Conservation (phyloP, 2,329 filamentous ascomycete species). For the Pezicula radicicola region DNA sequence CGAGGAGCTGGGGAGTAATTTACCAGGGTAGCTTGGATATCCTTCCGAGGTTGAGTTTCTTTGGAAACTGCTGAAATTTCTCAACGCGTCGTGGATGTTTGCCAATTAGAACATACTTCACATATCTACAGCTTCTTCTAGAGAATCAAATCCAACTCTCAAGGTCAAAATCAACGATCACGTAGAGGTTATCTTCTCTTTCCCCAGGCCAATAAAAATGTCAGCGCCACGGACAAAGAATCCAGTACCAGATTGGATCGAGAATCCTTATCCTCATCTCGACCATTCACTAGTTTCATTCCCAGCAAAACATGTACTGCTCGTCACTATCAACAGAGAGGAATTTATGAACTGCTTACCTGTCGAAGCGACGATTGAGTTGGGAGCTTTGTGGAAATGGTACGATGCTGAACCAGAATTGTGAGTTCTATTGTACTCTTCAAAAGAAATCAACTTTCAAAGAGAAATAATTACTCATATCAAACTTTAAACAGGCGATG, state of each 20-base stretch:
- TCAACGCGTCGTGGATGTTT: too few species aligned
- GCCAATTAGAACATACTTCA: too few species aligned
- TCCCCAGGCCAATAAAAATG: too few species aligned
- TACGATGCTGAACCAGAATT: conserved; percentile 44
- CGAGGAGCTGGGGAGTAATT: too few species aligned
- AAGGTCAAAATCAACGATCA: too few species aligned
- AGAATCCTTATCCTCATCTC: conserved; percentile 14
- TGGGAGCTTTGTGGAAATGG: conserved; percentile 47
- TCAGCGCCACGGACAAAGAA: not conserved
- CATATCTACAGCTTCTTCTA: too few species aligned
- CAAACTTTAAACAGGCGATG: conserved; percentile 29
- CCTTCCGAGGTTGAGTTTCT: too few species aligned
- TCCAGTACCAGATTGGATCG: not conserved
- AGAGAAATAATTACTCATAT: not conserved
- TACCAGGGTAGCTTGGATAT: too few species aligned
- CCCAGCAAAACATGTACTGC: conserved; percentile 43
- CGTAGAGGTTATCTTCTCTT: too few species aligned
- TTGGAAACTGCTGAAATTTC: too few species aligned
- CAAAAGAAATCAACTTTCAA: too few species aligned
- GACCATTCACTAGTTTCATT: conserved; percentile 34
- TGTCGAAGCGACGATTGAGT: conserved; percentile 41
- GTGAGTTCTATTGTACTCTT: not conserved
- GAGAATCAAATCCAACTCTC: too few species aligned
- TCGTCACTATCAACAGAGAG: conserved; percentile 48
- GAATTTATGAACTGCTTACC: conserved; percentile 43